Conservation (phyloP, 2,329 filamentous ascomycete genomes). For the Pleomassaria siparia region DNA sequence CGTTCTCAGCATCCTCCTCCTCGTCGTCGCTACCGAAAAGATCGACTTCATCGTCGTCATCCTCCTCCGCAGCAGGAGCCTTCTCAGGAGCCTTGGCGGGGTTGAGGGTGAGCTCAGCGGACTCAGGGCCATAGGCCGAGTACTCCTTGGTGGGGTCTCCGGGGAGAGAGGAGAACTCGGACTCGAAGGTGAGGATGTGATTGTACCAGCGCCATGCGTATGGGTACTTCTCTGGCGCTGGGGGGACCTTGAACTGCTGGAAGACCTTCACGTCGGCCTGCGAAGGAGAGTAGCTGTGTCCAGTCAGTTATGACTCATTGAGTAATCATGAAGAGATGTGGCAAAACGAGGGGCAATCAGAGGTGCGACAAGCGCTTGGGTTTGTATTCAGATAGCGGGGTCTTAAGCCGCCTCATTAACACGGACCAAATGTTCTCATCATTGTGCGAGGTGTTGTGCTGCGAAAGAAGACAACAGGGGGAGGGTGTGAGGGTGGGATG, state of each 20-base stretch:
- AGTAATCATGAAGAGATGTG: constrained; percentile 10
- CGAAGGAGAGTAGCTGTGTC: constrained; percentile 64
- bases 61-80: constrained; percentile 54
- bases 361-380: constrained; percentile 76
- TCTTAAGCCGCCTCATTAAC: constrained; percentile 95
- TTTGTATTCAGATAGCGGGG: constrained; percentile 77
- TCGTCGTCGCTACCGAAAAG: constrained; percentile 93
- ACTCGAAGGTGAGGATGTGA: constrained; percentile 91
- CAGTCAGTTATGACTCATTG: constrained; percentile 26
- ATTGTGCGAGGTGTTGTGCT: constrained; percentile 41
- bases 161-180: constrained; percentile 86
- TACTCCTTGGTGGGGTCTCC: constrained; percentile 88
- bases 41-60: constrained; percentile 74
- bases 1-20: constrained; percentile 68
- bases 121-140: constrained; percentile 89
- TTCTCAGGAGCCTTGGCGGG: constrained; percentile 82
- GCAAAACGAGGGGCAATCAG: constrained; percentile 56
- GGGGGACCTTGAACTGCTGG: constrained; percentile 79
- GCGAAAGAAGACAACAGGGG: constrained; percentile 14
- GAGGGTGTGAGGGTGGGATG: constrained; percentile 14
- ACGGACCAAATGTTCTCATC: constrained; percentile 94
- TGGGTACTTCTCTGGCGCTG: constrained; percentile 84
- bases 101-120: constrained; percentile 75
- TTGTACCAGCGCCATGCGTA: constrained; percentile 98
- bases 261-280: constrained; percentile 96